A percentile compares a stretch with the other conserved stretches of the same genome.
Conservation (phyloP, 768 basidiomycete genomes). For the Rhodosporidiobolus odoratus region DNA sequence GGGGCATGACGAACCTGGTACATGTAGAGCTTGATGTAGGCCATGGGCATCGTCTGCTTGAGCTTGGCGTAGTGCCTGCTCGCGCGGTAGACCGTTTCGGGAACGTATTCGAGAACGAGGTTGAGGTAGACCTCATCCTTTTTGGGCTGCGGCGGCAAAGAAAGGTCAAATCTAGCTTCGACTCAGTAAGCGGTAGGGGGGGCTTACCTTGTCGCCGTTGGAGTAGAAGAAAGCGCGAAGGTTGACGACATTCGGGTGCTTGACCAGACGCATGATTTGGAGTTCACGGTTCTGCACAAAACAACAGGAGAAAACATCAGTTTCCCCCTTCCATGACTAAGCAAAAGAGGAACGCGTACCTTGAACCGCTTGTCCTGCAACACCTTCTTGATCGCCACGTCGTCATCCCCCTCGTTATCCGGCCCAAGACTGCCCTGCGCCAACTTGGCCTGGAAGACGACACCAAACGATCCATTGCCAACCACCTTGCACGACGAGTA, state of each 20-base stretch:
- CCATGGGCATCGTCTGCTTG: constrained; percentile 99
- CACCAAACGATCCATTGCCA: constrained; percentile 97
- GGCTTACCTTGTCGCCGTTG: constrained; percentile 65
- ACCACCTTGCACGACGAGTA: constrained; percentile 98
- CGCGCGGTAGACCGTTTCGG: constrained; percentile 98
- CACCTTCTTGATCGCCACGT: constrained; percentile 99
- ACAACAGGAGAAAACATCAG: neutral
- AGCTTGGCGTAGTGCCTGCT: constrained; percentile 98
- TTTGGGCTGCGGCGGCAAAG: constrained; percentile 50
- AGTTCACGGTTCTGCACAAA: constrained; percentile 59
- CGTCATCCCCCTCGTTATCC: constrained; percentile 55
- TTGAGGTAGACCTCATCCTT: constrained; percentile 99
- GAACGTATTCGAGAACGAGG: constrained; percentile 96
- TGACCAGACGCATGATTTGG: constrained; percentile 89
- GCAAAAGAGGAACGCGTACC: constrained; percentile 54
- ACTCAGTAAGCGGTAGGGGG: constrained; percentile 49
- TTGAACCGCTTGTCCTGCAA: constrained; percentile 99
- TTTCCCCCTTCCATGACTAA: neutral
- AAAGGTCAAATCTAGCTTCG: constrained; percentile 2
- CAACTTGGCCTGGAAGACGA: constrained; percentile 93
- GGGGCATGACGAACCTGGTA: constrained; percentile 51
- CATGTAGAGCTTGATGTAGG: constrained; percentile 99
- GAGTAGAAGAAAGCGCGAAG: constrained; percentile 94
- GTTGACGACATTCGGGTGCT: constrained; percentile 71
- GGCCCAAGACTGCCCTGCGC: constrained; percentile 52